These are phyloP conservation scores for Ricinus communis DNA, from an alignment of 345 rosid species.

Conservation along the genomic window DNA sequence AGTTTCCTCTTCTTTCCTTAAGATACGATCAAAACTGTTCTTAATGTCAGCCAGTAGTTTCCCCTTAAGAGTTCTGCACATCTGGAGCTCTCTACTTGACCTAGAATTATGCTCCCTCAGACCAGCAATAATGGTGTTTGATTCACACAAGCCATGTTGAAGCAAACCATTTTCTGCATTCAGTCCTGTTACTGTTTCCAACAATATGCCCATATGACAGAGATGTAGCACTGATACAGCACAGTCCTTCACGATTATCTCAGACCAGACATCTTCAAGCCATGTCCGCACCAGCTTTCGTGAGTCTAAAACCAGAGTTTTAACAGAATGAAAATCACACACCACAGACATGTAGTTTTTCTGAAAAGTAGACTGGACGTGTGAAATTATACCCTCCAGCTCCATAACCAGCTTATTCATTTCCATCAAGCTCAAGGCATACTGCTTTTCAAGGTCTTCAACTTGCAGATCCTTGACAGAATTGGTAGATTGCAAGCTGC, in stretches of 20 bases:
- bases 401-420: constrained; percentile 52
- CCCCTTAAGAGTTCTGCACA: constrained; percentile 69
- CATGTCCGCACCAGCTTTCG: constrained; percentile 51
- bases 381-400: constrained; percentile 52
- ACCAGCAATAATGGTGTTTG: constrained; percentile 64
- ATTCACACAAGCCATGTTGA: constrained; percentile 65
- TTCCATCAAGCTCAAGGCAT: constrained; percentile 52
- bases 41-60: constrained; percentile 81
- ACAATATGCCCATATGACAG: constrained; percentile 85
- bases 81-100: constrained; percentile 76
- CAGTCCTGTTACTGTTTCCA: constrained; percentile 80
- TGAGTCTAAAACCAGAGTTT: constrained; percentile 52
- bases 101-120: constrained; percentile 69
- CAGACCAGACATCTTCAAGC: constrained; percentile 96
- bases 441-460: constrained; percentile 61
- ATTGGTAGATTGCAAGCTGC: constrained; percentile 54
- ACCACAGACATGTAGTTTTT: constrained; percentile 46
- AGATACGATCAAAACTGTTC: constrained; percentile 69
- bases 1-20: constrained; percentile 80
- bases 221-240: constrained; percentile 83
- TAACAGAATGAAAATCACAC: constrained; percentile 47
- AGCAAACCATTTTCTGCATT: constrained; percentile 87
- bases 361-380: constrained; percentile 43
- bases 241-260: constrained; percentile 81
- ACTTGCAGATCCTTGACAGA: constrained; percentile 49